phyloP scores from a whole-genome alignment of 257 asterid species.

The Fraxinus anomala region DNA sequence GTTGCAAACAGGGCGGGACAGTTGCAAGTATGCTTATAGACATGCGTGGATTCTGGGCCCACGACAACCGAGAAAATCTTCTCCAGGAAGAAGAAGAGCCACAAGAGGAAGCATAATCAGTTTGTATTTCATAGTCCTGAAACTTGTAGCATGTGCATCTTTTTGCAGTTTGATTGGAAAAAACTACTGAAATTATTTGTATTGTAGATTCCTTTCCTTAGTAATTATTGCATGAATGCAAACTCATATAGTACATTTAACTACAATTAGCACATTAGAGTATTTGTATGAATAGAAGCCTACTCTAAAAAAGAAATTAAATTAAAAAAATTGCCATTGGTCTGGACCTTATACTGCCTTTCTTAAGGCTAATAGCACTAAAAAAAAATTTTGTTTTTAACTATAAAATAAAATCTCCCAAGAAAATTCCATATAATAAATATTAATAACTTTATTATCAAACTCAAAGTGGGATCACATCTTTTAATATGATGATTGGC shows the following conservation, averaged over 20 bases:
- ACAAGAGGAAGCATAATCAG: conserved; percentile 68
- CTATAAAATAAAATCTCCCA: no score
- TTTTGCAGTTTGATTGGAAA: background rate
- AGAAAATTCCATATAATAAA: no score
- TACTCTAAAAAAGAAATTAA: no score
- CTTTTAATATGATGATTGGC: conserved; percentile 33
- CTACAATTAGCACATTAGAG: background rate
- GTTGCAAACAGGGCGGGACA: conserved; percentile 96
- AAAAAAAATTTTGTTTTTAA: no score
- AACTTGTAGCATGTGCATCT: background rate
- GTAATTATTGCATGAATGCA: conserved; percentile 2
- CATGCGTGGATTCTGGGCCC: conserved; percentile 99
- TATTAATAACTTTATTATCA: no score
- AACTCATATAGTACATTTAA: background rate
- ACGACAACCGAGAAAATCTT: conserved; percentile 95
- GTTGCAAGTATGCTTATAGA: conserved; percentile 99
- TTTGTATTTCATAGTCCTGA: background rate
- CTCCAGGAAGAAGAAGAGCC: conserved; percentile 99
- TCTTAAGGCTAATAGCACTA: no score
- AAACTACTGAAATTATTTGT: background rate
- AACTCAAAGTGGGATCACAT: no score
- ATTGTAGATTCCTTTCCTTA: background rate
- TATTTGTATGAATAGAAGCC: background rate
- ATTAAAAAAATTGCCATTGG: no score
- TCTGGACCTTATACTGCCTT: no score